These are phyloP conservation scores for Trametes cubensis DNA, from an alignment of 768 basidiomycete genomes.

Conservation along the genomic window DNA sequence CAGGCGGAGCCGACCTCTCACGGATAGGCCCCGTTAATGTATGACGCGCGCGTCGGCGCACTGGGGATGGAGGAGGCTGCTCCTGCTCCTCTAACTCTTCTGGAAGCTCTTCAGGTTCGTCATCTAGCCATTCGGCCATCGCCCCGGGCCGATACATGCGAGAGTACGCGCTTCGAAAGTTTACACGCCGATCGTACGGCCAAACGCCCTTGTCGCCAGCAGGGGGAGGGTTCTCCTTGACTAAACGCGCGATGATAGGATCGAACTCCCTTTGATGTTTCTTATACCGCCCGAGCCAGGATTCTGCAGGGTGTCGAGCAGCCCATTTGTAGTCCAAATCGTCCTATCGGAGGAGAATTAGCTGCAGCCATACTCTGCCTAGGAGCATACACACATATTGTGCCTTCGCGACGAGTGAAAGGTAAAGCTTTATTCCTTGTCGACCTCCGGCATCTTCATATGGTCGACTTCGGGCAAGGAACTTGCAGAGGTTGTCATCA, in stretches of 20 bases:
- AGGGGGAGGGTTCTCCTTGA: slow-evolving; percentile 19
- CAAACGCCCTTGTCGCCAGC: slow-evolving; percentile 23
- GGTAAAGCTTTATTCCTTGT: slow-evolving; percentile 12
- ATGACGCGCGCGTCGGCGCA: not conserved
- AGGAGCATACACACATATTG: not conserved
- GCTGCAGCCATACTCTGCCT: not conserved
- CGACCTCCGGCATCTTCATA: slow-evolving; percentile 9
- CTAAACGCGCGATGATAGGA: slow-evolving; percentile 19
- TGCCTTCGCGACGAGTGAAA: slow-evolving; percentile 3
- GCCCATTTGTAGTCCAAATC: slow-evolving; percentile 67
- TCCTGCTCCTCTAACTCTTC: not conserved
- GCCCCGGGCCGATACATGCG: not conserved
- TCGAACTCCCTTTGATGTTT: slow-evolving; percentile 69
- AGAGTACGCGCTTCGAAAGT: not conserved
- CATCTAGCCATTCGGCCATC: not conserved
- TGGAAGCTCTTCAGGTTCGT: slow-evolving; percentile 4
- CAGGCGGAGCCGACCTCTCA: not conserved
- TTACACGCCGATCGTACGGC: slow-evolving; percentile 10
- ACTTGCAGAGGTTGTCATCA: slow-evolving; percentile 19
- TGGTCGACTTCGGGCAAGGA: slow-evolving; percentile 6
- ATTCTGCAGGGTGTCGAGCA: slow-evolving; percentile 77
- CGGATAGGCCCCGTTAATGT: not conserved
- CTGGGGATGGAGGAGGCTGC: not conserved
- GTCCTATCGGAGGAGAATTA: not conserved
- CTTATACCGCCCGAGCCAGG: slow-evolving; percentile 85